These are phyloP conservation scores for Penicillium sp. DNA, from an alignment of 2,329 filamentous ascomycete genomes.

Conservation along the genomic window DNA sequence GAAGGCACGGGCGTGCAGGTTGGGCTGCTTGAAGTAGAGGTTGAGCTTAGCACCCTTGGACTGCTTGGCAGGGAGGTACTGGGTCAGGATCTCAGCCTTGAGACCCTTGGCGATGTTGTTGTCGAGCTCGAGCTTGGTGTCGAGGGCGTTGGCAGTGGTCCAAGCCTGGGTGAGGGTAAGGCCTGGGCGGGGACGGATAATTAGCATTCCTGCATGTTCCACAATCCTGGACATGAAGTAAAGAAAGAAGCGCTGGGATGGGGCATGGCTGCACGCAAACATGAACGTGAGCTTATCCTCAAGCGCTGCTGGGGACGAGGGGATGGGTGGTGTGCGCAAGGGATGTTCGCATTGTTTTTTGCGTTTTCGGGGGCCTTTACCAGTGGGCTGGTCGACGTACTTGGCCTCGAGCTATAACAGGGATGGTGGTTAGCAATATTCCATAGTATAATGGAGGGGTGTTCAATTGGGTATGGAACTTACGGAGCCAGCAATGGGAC, in stretches of 20 bases:
- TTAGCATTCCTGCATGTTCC: no score
- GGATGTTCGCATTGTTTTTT: no score
- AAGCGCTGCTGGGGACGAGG: no score
- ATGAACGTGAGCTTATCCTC: no score
- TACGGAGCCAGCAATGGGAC: slow-evolving; percentile 84
- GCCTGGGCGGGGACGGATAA: slow-evolving; percentile 60
- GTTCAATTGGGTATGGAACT: no score
- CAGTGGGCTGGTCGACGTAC: slow-evolving; percentile 82
- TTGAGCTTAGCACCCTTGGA: slow-evolving; percentile 95
- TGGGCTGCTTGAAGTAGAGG: slow-evolving; percentile 97
- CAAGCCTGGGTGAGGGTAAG: slow-evolving; percentile 94
- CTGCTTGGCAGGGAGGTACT: slow-evolving; percentile 80
- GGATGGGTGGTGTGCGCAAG: no score
- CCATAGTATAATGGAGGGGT: no score
- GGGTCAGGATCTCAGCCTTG: slow-evolving; percentile 92
- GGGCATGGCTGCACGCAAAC: slow-evolving; percentile 37
- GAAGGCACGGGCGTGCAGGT: slow-evolving; percentile 94
- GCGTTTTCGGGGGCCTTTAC: slow-evolving; percentile 59
- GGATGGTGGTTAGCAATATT: slow-evolving; percentile 8
- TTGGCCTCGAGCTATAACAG: slow-evolving; percentile 79
- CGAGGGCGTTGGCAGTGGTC: slow-evolving; percentile 93
- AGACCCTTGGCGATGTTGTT: slow-evolving; percentile 93
- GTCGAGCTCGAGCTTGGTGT: slow-evolving; percentile 96
- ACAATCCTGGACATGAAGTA: no score
- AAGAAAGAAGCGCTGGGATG: no score